phyloP scores from a whole-genome alignment of 2,329 filamentous ascomycete species.

The Phialophora chinensis region DNA sequence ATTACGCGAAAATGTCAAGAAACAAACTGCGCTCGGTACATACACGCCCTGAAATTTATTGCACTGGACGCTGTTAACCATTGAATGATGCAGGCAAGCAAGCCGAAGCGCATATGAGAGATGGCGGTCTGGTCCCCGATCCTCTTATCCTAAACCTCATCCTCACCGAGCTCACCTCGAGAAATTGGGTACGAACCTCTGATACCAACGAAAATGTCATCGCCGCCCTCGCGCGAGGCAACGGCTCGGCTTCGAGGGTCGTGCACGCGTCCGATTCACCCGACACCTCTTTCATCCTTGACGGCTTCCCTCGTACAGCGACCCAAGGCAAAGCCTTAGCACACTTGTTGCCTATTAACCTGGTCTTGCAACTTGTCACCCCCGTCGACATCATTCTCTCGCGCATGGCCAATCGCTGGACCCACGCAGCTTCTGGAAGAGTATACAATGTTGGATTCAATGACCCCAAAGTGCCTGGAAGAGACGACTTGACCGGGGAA shows the following conservation, averaged over 20 bases:
- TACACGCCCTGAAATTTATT: not conserved
- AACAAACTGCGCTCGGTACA: conserved; percentile 81
- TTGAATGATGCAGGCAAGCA: conserved; percentile 71
- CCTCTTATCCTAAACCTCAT: conserved; percentile 91
- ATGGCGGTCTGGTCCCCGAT: conserved; percentile 89
- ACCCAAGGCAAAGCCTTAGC: conserved; percentile 79
- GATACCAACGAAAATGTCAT: conserved; percentile 44
- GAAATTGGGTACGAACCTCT: conserved; percentile 74
- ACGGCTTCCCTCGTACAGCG: conserved; percentile 92
- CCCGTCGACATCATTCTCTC: conserved; percentile 85
- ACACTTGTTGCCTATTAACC: conserved; percentile 86
- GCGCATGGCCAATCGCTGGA: conserved; percentile 89
- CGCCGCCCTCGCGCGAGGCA: conserved; percentile 48
- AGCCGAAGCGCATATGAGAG: conserved; percentile 85
- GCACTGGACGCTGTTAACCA: conserved; percentile 23
- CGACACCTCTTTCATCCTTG: conserved; percentile 87
- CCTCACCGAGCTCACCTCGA: conserved; percentile 81
- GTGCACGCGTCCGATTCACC: conserved; percentile 65
- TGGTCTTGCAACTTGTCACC: conserved; percentile 85
- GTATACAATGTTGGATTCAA: conserved; percentile 97
- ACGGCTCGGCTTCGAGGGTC: conserved; percentile 47
- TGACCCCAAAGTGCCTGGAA: conserved; percentile 76
- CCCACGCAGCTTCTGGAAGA: conserved; percentile 86
- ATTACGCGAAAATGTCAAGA: conserved; percentile 89
- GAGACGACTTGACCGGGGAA: conserved; percentile 91